These are phyloP conservation scores for Coleophoma cylindrospora DNA, from an alignment of 2,329 filamentous ascomycete genomes.

Conservation along the genomic window DNA sequence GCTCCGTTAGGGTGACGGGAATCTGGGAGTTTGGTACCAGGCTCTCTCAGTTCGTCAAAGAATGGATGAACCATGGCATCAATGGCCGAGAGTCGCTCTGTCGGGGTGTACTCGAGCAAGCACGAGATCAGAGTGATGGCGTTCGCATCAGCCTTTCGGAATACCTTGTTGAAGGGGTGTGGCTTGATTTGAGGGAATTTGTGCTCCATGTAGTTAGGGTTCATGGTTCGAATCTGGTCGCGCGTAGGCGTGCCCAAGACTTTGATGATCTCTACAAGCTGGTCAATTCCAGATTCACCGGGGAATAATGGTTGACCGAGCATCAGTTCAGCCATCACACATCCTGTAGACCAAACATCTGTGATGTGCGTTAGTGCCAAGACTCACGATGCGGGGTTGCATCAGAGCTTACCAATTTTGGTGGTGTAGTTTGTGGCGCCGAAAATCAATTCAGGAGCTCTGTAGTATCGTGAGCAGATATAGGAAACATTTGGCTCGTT, in stretches of 20 bases:
- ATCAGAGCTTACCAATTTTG: conserved; percentile 78
- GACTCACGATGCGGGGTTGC: conserved; percentile 2
- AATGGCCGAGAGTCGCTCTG: conserved; percentile 86
- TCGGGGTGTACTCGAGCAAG: conserved; percentile 94
- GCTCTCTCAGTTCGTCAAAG: conserved; percentile 94
- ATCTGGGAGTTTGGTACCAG: conserved; percentile 86
- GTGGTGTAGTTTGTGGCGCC: conserved; percentile 99
- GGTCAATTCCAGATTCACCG: conserved; percentile 96
- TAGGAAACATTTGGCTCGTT: conserved; percentile 99
- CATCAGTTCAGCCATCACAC: conserved; percentile 99
- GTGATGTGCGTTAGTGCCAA: conserved; percentile 11
- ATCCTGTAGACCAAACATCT: conserved; percentile 99
- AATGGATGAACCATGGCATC: conserved; percentile 98
- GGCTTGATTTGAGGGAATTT: conserved; percentile 99
- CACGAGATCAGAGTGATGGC: conserved; percentile 94
- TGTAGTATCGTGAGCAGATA: conserved; percentile 98
- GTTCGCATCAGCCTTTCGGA: conserved; percentile 89
- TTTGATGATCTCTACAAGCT: conserved; percentile 99
- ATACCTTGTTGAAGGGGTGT: conserved; percentile 98
- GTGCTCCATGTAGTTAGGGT: conserved; percentile 99
- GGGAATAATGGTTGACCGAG: conserved; percentile 96
- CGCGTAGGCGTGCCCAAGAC: conserved; percentile 93
- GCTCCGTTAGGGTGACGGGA: conserved; percentile 83
- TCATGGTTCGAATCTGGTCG: conserved; percentile 99
- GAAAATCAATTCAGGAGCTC: conserved; percentile 96